Percentiles rank a stretch among this genome's conserved stretches.
Evolutionary conservation across 169 alveolate species (phyloP).

Genomic region (Plasmodium gallinaceum): DNA sequence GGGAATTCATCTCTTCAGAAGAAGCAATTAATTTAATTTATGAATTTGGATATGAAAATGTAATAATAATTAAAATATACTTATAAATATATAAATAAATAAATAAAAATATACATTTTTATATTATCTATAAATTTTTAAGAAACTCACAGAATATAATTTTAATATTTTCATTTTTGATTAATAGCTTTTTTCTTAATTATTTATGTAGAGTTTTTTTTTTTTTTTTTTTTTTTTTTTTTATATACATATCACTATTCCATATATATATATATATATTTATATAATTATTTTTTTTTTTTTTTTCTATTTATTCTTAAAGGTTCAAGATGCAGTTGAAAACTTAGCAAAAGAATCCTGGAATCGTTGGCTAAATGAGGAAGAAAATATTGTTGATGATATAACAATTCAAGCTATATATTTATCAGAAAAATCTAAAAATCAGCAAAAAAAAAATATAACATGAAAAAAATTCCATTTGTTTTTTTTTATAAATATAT

Average conservation of each 20-base stretch:
- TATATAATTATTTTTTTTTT: not conserved
- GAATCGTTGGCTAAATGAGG: slow-evolving; percentile 91
- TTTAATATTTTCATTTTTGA: not conserved
- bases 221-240: not conserved
- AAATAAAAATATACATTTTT: not conserved
- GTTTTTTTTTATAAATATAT: not conserved
- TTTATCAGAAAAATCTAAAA: slow-evolving; percentile 75
- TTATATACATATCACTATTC: not conserved
- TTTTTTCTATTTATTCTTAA: slow-evolving; percentile 2
- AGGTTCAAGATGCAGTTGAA: slow-evolving; percentile 86
- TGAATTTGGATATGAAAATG: slow-evolving; percentile 79
- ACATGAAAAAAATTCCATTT: not conserved
- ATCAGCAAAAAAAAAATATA: slow-evolving; percentile 6
- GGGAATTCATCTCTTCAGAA: slow-evolving; percentile 89
- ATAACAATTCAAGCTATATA: slow-evolving; percentile 85
- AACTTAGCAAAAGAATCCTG: slow-evolving; percentile 90
- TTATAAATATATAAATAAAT: too few relatives aligned
- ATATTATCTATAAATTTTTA: not conserved
- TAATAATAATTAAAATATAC: not conserved
- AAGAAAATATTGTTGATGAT: slow-evolving; percentile 91
- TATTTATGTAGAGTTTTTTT: not conserved
- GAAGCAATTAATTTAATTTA: slow-evolving; percentile 87
- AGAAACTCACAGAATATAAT: not conserved
- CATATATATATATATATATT: not conserved
- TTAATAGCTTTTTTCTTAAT: not conserved